Conservation (phyloP, 805 yeast species). For the Saccharomycopsis sp. region DNA sequence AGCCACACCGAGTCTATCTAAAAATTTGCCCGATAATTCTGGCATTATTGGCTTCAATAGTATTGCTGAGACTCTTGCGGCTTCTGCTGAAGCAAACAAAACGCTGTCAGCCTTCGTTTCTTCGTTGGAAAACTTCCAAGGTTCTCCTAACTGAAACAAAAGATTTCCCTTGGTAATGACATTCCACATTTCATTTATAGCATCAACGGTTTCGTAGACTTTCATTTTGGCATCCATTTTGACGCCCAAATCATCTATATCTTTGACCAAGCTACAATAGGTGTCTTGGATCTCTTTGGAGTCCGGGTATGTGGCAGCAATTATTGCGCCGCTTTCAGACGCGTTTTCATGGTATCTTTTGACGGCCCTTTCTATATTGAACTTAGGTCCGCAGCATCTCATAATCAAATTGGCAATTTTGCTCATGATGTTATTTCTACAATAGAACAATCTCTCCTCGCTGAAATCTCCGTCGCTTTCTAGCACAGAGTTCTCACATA, state of each 20-base stretch:
- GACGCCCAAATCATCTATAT: conserved; percentile 31
- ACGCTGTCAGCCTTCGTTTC: conserved; percentile 41
- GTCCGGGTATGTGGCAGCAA: not conserved
- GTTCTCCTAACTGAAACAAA: conserved; percentile 61
- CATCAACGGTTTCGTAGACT: conserved; percentile 46
- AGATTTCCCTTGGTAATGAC: conserved; percentile 54
- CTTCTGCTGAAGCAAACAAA: conserved; percentile 63
- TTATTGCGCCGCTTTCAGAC: not conserved
- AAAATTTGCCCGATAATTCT: conserved; percentile 42
- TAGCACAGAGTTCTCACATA: conserved; percentile 69
- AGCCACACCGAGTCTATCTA: conserved; percentile 58
- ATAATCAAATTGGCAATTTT: conserved; percentile 77
- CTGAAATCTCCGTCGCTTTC: conserved; percentile 76
- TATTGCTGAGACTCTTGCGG: conserved; percentile 59
- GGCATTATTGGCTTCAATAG: conserved; percentile 73
- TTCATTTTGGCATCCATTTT: conserved; percentile 39
- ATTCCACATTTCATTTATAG: conserved; percentile 53
- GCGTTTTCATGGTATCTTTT: conserved; percentile 20
- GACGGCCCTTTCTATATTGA: conserved; percentile 45
- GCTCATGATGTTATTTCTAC: conserved; percentile 64
- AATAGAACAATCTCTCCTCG: conserved; percentile 42
- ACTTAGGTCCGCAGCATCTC: conserved; percentile 67
- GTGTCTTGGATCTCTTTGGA: not conserved
- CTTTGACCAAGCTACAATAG: conserved; percentile 25
- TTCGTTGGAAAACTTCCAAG: conserved; percentile 51